Evolutionary conservation across 2,329 filamentous ascomycete species (phyloP).

Genomic region (Didymella sp.): DNA sequence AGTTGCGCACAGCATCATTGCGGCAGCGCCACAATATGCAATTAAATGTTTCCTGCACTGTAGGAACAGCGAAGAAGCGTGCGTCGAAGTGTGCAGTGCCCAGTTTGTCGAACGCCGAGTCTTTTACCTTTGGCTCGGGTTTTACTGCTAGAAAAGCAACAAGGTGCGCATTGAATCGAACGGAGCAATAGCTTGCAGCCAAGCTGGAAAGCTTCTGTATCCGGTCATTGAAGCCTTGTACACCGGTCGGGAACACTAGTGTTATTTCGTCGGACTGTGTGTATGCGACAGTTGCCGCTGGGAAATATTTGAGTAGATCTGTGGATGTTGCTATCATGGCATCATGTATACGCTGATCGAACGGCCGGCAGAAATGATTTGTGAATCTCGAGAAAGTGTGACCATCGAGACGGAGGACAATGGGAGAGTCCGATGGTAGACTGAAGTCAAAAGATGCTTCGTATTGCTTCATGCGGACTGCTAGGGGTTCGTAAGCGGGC

Average conservation of each 20-base stretch:
- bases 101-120: constrained; percentile 20
- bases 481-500: constrained; percentile 24
- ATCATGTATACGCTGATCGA: constrained; percentile 42
- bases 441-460: constrained; percentile 36
- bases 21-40: constrained; percentile 43
- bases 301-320: constrained; percentile 39
- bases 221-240: constrained; percentile 38
- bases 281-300: constrained; percentile 40
- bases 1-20: constrained; percentile 42
- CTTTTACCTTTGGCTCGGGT: constrained; percentile 31
- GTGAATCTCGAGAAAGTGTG: constrained; percentile 44
- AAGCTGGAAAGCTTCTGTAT: constrained; percentile 42
- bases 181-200: constrained; percentile 38
- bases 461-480: constrained; percentile 44
- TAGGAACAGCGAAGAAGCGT: constrained; percentile 37
- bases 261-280: constrained; percentile 47
- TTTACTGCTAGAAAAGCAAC: constrained; percentile 14
- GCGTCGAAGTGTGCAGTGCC: constrained; percentile 42
- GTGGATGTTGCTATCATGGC: constrained; percentile 38
- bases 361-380: constrained; percentile 35
- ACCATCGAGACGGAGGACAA: constrained; percentile 41
- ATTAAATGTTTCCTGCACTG: constrained; percentile 37
- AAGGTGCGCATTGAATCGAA: constrained; percentile 39
- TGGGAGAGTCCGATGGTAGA: constrained; percentile 28
- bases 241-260: constrained; percentile 38